Evolutionary conservation across 805 yeast species (phyloP).

Genomic region (Myxozyma nipponensis): DNA sequence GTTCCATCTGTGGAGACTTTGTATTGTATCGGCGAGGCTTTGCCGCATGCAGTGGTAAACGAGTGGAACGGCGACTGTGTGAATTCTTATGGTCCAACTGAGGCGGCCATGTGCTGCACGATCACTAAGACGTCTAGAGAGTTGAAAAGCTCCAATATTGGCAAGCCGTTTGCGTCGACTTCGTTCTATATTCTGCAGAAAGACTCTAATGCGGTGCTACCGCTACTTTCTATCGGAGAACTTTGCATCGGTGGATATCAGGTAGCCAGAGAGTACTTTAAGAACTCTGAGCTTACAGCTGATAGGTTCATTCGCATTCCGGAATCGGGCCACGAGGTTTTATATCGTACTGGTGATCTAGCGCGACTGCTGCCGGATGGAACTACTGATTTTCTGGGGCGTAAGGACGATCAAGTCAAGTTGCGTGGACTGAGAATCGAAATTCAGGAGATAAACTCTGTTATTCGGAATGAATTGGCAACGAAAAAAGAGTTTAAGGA

Average conservation of each 20-base stretch:
- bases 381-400: slow-evolving; percentile 29
- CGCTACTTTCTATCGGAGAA: slow-evolving; percentile 30
- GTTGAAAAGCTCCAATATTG: slow-evolving; percentile 19
- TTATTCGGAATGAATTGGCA: slow-evolving; percentile 3
- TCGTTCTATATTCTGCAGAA: slow-evolving; percentile 18
- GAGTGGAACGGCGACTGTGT: slow-evolving; percentile 28
- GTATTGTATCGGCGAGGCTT: slow-evolving; percentile 30
- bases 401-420: slow-evolving; percentile 32
- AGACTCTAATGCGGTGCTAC: slow-evolving; percentile 15
- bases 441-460: slow-evolving; percentile 30
- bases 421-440: slow-evolving; percentile 32
- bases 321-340: slow-evolving; percentile 3
- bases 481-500: neutral
- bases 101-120: slow-evolving; percentile 28
- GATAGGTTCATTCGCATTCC: slow-evolving; percentile 17
- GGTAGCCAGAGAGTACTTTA: slow-evolving; percentile 28
- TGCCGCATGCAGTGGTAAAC: slow-evolving; percentile 20
- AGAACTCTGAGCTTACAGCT: slow-evolving; percentile 18
- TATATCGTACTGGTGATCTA: slow-evolving; percentile 31
- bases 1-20: slow-evolving; percentile 26
- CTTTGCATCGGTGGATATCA: slow-evolving; percentile 33
- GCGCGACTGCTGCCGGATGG: slow-evolving; percentile 28
- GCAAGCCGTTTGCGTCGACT: slow-evolving; percentile 25
- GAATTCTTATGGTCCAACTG: slow-evolving; percentile 32
- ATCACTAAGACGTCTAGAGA: slow-evolving; percentile 6